Base-by-base conservation (phyloP, 257 asterid genomes). In the Perilla frutescens region DNA sequence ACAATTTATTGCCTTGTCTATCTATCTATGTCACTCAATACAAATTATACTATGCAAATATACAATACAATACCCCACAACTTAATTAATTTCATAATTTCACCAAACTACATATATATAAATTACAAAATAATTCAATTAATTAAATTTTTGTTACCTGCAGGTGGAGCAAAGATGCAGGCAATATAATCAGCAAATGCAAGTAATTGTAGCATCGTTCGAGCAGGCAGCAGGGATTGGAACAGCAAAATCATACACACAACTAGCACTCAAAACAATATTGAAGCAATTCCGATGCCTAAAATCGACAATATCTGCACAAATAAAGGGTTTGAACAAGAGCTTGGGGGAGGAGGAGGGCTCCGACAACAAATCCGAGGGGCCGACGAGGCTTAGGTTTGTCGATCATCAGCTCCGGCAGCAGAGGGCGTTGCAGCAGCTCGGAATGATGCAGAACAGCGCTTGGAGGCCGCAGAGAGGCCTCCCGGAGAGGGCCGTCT, bases 401-500 rank as follows among this genome's bases (percentile, higher is more conserved):
- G 78, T 86, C 1, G 91, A 84, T 70, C 77, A 79, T 55, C 91
- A 84, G 7, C 66, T 82, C 3, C 75, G 87, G 15, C 96, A 86
- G 64, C 88, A 85, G 37, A 53, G 91, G 62, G 85, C 88, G 5
- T 20, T 82, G 65, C 96, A 87, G 76, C 89, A 87, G 61, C 53
- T 85, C 26, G 89, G 95, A 41, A 85, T 88, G 89, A 75, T 83
- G 82, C 89, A 85, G 40, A 81, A 78, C 55, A 88, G 76, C 70
- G 90, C 93, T 4, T 91, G 97, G 97, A 84, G 93, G 48, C 91
- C 91, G 0, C 96, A 89, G 62, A 77, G 97, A 76, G 96, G 96
- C 3, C 71, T 91, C 44, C 97, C 93, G 3, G 93, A 91, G 72
- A 75, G 93, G 51, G 88, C 96, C 8, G 96, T 91, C 5, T 87